Conservation (phyloP, 75 land plant species). For the Adiantum capillusveneris region DNA sequence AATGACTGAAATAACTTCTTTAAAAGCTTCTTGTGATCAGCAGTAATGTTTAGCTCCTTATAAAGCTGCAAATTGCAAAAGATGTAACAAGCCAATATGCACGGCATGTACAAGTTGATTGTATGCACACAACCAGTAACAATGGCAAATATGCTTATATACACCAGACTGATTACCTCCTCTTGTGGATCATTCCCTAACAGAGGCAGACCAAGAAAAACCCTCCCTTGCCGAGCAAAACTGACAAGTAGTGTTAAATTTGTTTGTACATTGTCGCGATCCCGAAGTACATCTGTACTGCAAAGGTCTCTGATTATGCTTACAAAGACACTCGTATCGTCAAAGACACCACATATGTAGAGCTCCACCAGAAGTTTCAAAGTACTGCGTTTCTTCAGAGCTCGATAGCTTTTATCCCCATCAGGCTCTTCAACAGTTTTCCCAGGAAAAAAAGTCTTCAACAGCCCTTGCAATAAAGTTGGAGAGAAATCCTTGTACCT, state of each 20-base stretch:
- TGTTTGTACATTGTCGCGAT: slow-evolving; percentile 80
- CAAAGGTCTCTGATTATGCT: slow-evolving; percentile 88
- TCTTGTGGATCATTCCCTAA: slow-evolving; percentile 70
- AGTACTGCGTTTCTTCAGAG: slow-evolving; percentile 94
- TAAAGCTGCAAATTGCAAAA: slow-evolving; percentile 46
- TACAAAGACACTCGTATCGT: slow-evolving; percentile 65
- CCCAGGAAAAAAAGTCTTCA: slow-evolving; percentile 75
- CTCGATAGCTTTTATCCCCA: slow-evolving; percentile 64
- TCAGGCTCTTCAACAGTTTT: slow-evolving; percentile 74
- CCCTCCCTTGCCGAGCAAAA: slow-evolving; percentile 91
- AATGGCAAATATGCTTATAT: too few relatives aligned
- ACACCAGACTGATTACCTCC: slow-evolving; percentile 58
- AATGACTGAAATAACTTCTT: slow-evolving; percentile 68
- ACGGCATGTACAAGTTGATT: background rate
- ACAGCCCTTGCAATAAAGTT: slow-evolving; percentile 65
- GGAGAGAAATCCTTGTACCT: slow-evolving; percentile 96
- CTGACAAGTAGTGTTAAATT: slow-evolving; percentile 85
- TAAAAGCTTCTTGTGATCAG: slow-evolving; percentile 77
- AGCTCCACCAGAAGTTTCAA: slow-evolving; percentile 88
- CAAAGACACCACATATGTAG: slow-evolving; percentile 85
- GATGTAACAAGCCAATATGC: background rate
- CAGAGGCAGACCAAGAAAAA: slow-evolving; percentile 66
- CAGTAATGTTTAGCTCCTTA: slow-evolving; percentile 70
- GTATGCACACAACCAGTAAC: background rate
- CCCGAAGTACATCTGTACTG: slow-evolving; percentile 64